Conservation (phyloP, 1,139 yeast genomes). For the Scheffersomyces parashehatae region DNA sequence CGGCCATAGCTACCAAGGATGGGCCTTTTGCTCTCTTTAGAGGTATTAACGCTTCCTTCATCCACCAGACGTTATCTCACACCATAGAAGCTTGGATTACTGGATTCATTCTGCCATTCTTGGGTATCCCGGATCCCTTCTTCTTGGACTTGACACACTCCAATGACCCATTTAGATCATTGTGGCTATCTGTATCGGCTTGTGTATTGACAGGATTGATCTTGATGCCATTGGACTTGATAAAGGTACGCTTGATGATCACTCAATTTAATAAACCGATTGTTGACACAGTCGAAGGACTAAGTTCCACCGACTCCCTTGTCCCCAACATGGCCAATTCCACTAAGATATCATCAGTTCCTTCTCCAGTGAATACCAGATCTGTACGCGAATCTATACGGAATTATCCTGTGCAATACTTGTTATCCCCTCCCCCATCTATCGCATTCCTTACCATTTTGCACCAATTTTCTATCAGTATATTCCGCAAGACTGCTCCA, state of each 20-base stretch:
- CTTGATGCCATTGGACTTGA: constrained; percentile 78
- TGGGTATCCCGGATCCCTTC: constrained; percentile 89
- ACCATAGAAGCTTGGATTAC: constrained; percentile 92
- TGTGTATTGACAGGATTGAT: constrained; percentile 74
- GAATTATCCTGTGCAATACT: constrained; percentile 38
- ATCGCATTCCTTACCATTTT: constrained; percentile 56
- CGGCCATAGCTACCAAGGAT: constrained; percentile 69
- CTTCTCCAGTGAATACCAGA: constrained; percentile 21
- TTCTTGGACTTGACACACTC: constrained; percentile 82
- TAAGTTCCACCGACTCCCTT: not conserved
- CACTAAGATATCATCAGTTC: not conserved
- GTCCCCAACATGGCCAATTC: not conserved
- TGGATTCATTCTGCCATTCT: constrained; percentile 77
- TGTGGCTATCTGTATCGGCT: constrained; percentile 68
- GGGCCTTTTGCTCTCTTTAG: constrained; percentile 86
- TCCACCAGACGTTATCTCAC: constrained; percentile 71
- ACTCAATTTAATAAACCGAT: constrained; percentile 45
- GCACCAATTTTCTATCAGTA: constrained; percentile 61
- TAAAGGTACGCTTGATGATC: constrained; percentile 73
- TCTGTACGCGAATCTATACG: constrained; percentile 42
- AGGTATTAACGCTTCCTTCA: constrained; percentile 83
- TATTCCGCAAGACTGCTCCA: constrained; percentile 72
- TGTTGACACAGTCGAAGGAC: not conserved
- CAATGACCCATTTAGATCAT: constrained; percentile 69
- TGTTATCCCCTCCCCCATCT: constrained; percentile 57